Evolutionary conservation across 805 yeast species (phyloP).

Genomic region (Metschnikowia dekortorum): DNA sequence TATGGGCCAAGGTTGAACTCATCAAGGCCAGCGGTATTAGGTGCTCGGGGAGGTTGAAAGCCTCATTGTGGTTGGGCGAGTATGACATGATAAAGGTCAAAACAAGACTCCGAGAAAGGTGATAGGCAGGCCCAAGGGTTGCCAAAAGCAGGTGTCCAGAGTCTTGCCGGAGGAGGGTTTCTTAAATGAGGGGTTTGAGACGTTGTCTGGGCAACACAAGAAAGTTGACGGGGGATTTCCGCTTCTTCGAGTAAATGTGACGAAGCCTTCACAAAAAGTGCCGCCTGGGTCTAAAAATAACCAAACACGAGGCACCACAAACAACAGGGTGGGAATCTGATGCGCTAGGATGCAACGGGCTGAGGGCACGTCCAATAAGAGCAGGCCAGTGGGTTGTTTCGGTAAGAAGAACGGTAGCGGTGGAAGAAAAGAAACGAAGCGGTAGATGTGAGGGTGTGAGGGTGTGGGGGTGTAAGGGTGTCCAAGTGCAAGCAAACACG

Average conservation of each 20-base stretch:
- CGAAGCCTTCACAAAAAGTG: neutral
- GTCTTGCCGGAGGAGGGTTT: no score
- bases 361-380: neutral
- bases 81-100: slow-evolving; percentile 2
- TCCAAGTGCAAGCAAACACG: neutral
- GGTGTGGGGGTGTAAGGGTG: slow-evolving; percentile 3
- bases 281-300: neutral
- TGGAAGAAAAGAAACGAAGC: slow-evolving; percentile 3
- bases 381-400: neutral
- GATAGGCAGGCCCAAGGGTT: neutral
- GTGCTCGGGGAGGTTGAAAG: slow-evolving; percentile 24
- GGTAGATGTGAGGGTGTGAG: slow-evolving; percentile 2
- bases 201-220: neutral
- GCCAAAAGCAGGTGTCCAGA: neutral
- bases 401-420: neutral
- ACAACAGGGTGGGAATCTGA: neutral
- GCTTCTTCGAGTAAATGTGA: neutral
- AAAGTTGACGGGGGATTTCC: neutral
- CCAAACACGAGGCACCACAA: neutral
- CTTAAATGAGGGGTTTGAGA: neutral
- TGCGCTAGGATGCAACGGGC: neutral
- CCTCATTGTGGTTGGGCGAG: slow-evolving; percentile 13
- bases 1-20: slow-evolving; percentile 3
- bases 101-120: neutral
- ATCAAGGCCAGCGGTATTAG: slow-evolving; percentile 24